Evolutionary conservation across 2,329 filamentous ascomycete genomes (phyloP).

Genomic region (Aureobasidium mangrovei): DNA sequence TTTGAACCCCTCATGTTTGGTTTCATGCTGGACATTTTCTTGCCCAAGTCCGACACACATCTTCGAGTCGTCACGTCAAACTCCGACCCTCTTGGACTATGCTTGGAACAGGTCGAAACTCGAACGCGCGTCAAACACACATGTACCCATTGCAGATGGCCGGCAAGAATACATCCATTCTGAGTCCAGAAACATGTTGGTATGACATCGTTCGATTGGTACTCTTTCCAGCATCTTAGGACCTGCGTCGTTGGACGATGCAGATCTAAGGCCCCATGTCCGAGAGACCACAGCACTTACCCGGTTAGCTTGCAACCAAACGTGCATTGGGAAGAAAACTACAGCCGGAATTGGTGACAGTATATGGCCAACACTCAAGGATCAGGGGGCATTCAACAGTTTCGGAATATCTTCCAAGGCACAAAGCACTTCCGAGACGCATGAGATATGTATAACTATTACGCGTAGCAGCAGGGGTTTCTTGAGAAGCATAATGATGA

Average conservation of each 20-base stretch:
- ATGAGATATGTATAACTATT: neutral
- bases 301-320: too few relatives aligned
- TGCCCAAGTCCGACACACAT: neutral
- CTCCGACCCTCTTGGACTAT: neutral
- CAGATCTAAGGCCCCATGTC: neutral
- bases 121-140: neutral
- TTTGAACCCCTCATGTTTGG: neutral
- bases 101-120: neutral
- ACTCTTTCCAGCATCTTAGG: neutral
- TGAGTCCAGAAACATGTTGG: neutral
- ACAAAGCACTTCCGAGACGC: neutral
- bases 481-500: neutral
- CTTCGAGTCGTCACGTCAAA: neutral
- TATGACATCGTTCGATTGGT: neutral
- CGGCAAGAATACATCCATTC: neutral
- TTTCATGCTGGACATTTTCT: neutral
- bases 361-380: neutral
- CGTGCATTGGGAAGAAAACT: too few relatives aligned
- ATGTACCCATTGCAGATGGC: neutral
- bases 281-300: too few relatives aligned
- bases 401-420: neutral
- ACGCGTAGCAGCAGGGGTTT: neutral
- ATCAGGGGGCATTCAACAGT: neutral
- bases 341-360: too few relatives aligned
- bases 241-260: slow-evolving; percentile 2